Base-by-base conservation (phyloP, 352 stramenopile genomes). In the Ophiocytium majus region DNA sequence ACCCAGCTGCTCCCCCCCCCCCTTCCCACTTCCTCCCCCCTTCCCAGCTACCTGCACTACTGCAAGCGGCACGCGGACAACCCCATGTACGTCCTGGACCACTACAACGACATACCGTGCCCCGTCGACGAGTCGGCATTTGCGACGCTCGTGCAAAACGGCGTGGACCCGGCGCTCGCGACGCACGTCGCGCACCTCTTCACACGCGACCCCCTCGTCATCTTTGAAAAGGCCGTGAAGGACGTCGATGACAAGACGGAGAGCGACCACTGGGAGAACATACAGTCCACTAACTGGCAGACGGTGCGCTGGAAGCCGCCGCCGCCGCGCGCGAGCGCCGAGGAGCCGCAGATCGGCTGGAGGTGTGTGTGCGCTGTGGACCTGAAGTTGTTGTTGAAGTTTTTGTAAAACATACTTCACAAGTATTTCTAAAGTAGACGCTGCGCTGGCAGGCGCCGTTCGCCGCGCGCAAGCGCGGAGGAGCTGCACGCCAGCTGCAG, bases 201-300 rank as follows among this genome's bases (percentile, higher is more conserved):
- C 86, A 97, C 99, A 85, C 88, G 86, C 66, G 83, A 89, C 34
- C 84, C 83, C 64, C 34, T 90, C 32, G 84, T 90, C 0, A 90
- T 95, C 71, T 96, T 95, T 83, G 88, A 94, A 71, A 92, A 92
- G 31, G 90, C 86, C 63, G 91, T 96, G 33, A 89, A 93, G 80
- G 92, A 95, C 86, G 91, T 96, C 28, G 92, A 97, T 83, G 93
- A 98, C 84, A 87, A 90, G 28, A 92, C 88, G 33, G 91, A 92
- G 79, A 96, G 93, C 1, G 96, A 99, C 85, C 96, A 99, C 89
- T 99, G 98, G 90, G 96, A 99, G 91, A 99, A 98, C 89, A 99
- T 99, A 85, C 98, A 99, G 92, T 98, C 94, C 88, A 99, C 97
- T 32, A 99, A 99, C 89, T 99, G 98, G 98, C 97, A 99, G 92